Evolutionary conservation across 2,329 filamentous ascomycete genomes (phyloP).

Genomic region (Aspergillus proliferans): DNA sequence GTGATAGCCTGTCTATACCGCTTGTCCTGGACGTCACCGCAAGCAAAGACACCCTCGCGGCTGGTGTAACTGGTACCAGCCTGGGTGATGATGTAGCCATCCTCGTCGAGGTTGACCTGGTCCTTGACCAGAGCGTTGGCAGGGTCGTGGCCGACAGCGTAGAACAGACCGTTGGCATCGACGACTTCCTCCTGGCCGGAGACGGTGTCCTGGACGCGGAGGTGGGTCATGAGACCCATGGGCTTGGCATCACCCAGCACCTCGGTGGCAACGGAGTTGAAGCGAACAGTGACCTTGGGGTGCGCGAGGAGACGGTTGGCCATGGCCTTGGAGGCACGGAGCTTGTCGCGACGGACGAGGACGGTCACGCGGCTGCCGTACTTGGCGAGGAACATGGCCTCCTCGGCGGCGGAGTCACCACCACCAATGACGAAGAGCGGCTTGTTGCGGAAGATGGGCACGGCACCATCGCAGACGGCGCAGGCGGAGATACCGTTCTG

Average conservation of each 20-base stretch:
- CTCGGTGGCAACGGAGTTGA: constrained; percentile 74
- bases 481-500: constrained; percentile 94
- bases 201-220: constrained; percentile 73
- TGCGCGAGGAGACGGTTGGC: constrained; percentile 73
- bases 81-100: constrained; percentile 85
- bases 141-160: constrained; percentile 94
- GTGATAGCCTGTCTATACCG: constrained; percentile 96
- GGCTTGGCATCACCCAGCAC: constrained; percentile 74
- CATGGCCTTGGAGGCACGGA: constrained; percentile 89
- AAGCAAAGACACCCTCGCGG: constrained; percentile 87
- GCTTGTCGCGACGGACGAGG: constrained; percentile 76
- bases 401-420: constrained; percentile 93
- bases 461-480: constrained; percentile 92
- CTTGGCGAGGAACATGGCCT: constrained; percentile 95
- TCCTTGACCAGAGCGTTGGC: constrained; percentile 86
- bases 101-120: constrained; percentile 78
- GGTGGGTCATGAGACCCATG: constrained; percentile 74
- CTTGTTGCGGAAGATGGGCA: constrained; percentile 96
- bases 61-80: constrained; percentile 85
- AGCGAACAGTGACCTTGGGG: constrained; percentile 85
- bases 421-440: constrained; percentile 92
- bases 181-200: constrained; percentile 75
- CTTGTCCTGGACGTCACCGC: constrained; percentile 98
- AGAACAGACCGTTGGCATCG: constrained; percentile 88
- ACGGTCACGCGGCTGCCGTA: constrained; percentile 94